Evolutionary conservation across 1,284 basidiomycete genomes (phyloP).

Genomic region (Phellopilus nigrolimitatus): DNA sequence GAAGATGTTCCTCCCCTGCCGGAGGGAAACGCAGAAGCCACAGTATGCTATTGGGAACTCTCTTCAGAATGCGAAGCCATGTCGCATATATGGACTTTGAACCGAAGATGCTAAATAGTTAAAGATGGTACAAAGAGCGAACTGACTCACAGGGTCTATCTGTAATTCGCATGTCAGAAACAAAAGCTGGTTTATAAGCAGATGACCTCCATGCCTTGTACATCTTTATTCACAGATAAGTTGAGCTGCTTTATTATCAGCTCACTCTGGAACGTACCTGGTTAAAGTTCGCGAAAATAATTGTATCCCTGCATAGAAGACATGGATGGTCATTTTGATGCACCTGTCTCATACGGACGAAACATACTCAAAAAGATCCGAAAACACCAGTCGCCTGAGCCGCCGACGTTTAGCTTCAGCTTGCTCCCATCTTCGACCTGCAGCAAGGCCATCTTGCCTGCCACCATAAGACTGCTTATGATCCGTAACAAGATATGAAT

Average conservation of each 20-base stretch:
- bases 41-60: constrained; percentile 50
- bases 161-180: constrained; percentile 20
- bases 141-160: constrained; percentile 46
- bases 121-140: neutral
- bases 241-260: constrained; percentile 12
- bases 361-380: constrained; percentile 42
- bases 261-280: constrained; percentile 36
- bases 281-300: constrained; percentile 64
- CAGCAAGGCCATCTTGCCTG: constrained; percentile 22
- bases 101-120: neutral
- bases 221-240: constrained; percentile 32
- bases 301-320: constrained; percentile 32
- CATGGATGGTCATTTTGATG: neutral
- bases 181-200: neutral
- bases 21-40: constrained; percentile 61
- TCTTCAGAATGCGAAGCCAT: constrained; percentile 51
- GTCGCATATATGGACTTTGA: constrained; percentile 43
- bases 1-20: constrained; percentile 49
- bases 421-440: constrained; percentile 37
- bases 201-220: constrained; percentile 38
- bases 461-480: constrained; percentile 50
- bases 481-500: constrained; percentile 59
- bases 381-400: constrained; percentile 43
- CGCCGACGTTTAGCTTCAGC: constrained; percentile 43
- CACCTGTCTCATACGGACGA: neutral